These are phyloP conservation scores for Pyracantha coccinea DNA, from an alignment of 331 rosid genomes.

Conservation along the genomic window DNA sequence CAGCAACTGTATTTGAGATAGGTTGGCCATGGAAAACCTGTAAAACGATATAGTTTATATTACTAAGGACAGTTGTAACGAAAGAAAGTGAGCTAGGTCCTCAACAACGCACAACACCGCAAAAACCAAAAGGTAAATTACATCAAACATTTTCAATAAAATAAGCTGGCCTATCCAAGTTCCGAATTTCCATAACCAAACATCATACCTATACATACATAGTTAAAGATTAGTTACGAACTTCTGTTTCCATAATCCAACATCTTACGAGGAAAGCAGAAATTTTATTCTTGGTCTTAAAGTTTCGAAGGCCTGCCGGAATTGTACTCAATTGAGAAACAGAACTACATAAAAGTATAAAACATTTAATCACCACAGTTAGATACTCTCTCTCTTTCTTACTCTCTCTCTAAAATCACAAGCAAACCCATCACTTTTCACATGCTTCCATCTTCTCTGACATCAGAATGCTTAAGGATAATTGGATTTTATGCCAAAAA, in stretches of 20 bases:
- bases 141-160: neutral
- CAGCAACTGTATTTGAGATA: conserved; percentile 45
- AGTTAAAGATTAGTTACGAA: neutral
- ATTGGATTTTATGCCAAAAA: neutral
- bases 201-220: neutral
- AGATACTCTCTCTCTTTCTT: neutral
- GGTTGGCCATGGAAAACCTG: conserved; percentile 86
- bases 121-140: neutral
- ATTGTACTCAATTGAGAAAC: neutral
- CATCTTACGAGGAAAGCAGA: neutral
- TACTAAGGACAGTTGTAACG: neutral
- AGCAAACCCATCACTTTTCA: conserved; percentile 7
- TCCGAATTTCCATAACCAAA: neutral
- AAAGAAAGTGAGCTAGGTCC: neutral
- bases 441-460: neutral
- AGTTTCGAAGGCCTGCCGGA: neutral
- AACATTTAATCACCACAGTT: neutral
- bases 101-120: neutral
- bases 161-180: neutral
- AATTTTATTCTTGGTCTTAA: neutral
- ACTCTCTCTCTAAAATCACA: neutral
- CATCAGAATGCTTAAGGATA: neutral
- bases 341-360: neutral
- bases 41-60: conserved; percentile 18
- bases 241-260: neutral